Evolutionary conservation across 345 rosid species (phyloP), one percentile per base, ranked within the genome.

Genomic region (Firmiana major): DNA sequence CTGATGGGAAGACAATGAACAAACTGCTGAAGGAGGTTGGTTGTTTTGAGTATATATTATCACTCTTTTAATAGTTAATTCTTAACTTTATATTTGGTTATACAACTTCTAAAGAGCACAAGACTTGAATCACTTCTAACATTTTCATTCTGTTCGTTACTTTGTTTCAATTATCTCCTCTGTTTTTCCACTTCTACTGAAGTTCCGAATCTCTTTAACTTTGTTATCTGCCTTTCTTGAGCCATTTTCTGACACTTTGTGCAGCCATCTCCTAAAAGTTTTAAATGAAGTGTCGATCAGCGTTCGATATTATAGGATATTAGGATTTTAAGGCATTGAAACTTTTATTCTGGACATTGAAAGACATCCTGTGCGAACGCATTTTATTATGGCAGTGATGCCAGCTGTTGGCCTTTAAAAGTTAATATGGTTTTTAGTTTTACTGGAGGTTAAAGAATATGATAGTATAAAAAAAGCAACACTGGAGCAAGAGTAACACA

Each of bases 1-100:
- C 98, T 63, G 98, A 93, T 85, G 99, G 98, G 75, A 93, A 86
- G 86, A 85, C 94, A 1, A 93, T 96, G 99, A 96, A 93, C 88
- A 91, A 88, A 75, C 88, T 96, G 49, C 80, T 96, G 71, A 54
- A 85, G 85, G 93, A 96, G 99, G 99, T 96, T 80, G 21, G 89
- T 89, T 68, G 34, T 80, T 76, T 19, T 1, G 43, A 63, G 59
- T 55, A 34, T 46, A 38, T 13, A 31, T 31, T 31, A 48, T 65
- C 60, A 10, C 38, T 36, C 71, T 43, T 22, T 57, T 73, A 38
- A 28, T 22, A 12, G 66, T 59, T 24, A 26, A 34, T 40, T 7
- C 36, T 28, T 55, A 22, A 21, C 7, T 21, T 21, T 45, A 42
- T 46, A 15, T 70, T 15, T 15, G 42, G 38, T 63, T 63, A 63